Evolutionary conservation across 345 rosid species (phyloP), one percentile per base, ranked within the genome.

Genomic region (Salix viminalis): DNA sequence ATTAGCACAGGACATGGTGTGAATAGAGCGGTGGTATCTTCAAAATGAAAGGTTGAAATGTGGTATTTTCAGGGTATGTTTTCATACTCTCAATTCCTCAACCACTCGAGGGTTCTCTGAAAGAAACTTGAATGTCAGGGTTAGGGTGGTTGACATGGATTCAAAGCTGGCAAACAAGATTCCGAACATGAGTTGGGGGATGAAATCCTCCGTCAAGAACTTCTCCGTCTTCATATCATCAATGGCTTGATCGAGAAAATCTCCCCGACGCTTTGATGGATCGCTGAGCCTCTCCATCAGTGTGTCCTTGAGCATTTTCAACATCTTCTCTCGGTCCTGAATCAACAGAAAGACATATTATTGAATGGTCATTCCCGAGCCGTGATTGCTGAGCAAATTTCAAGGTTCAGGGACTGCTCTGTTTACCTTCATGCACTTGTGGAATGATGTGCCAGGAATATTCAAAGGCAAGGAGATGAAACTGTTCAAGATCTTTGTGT

Each of bases 401-500:
- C 70, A 36, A 21, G 46, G 26, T 8, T 10, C 14, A 21, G 24
- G 32, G 28, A 26, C 21, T 16, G 5, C 65, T 30, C 32, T 3
- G 1, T 4, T 74, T 80, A 84, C 87, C 84, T 82, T 75, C 42
- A 86, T 70, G 77, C 89, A 84, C 52, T 76, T 84, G 65, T 86
- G 67, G 62, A 75, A 81, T 1, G 79, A 64, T 1, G 89, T 86
- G 44, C 87, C 87, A 7, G 84, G 87, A 15, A 84, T 58, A 44
- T 86, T 82, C 67, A 80, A 12, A 4, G 89, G 87, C 23, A 86
- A 65, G 61, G 87, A 81, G 75, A 84, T 34, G 37, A 79, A 71
- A 16, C 81, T 76, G 19, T 28, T 4, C 4, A 48, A 1, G 6
- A 86, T 18, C 14, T 36, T n/a, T 0, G 23, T 67, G 72, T 34